phyloP scores from a whole-genome alignment of 23 red algal genomes.

The Gracilaria gracilis region DNA sequence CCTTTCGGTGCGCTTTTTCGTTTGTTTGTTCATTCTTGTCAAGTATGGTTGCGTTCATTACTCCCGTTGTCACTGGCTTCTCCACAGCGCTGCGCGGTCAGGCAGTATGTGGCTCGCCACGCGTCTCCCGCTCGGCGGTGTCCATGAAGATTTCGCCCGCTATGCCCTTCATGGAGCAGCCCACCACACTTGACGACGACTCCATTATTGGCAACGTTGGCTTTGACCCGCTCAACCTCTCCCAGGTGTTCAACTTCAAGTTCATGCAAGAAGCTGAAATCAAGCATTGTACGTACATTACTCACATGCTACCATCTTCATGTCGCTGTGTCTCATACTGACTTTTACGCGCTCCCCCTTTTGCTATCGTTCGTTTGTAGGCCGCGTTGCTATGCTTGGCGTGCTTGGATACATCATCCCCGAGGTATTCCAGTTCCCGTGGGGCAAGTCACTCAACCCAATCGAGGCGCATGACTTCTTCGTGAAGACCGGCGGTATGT shows the following conservation, averaged over 20 bases:
- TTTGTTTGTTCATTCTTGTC: not conserved
- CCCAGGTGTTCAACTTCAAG: conserved; percentile 74
- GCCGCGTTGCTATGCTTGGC: conserved; percentile 91
- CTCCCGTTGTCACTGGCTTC: conserved; percentile 61
- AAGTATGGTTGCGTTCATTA: conserved; percentile 59
- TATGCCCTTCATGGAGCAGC: conserved; percentile 90
- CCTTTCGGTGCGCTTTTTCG: not conserved
- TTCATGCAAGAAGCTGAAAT: conserved; percentile 97
- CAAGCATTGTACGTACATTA: conserved; percentile 72
- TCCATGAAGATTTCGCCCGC: conserved; percentile 73
- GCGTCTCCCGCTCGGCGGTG: conserved; percentile 30
- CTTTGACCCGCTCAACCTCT: conserved; percentile 96
- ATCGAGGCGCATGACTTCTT: conserved; percentile 82
- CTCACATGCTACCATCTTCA: not conserved
- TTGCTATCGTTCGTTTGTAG: not conserved
- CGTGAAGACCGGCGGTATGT: conserved; percentile 85
- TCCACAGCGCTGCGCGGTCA: conserved; percentile 32
- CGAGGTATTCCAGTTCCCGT: conserved; percentile 76
- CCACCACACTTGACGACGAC: conserved; percentile 70
- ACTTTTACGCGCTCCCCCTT: not conserved
- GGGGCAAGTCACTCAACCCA: conserved; percentile 54
- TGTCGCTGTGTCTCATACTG: not conserved
- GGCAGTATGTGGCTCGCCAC: not conserved
- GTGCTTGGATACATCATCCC: conserved; percentile 78
- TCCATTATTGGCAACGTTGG: conserved; percentile 80